Percentiles rank a stretch among this genome's conserved stretches.
Evolutionary conservation across 1,284 basidiomycete species (phyloP).

Genomic region (Sporisorium graminicola): DNA sequence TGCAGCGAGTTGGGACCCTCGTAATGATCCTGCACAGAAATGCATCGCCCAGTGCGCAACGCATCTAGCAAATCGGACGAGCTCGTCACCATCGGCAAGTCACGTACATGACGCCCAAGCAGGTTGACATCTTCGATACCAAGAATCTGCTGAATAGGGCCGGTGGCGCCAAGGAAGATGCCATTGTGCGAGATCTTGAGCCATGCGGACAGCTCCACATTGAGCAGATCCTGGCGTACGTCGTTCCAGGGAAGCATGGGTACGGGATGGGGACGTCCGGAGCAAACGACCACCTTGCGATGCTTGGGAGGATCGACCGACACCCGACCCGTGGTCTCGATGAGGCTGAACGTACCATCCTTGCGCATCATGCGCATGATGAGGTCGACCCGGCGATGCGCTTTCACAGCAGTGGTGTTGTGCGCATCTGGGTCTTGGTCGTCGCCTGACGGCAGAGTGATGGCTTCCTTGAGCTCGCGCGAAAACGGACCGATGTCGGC

Average conservation of each 20-base stretch:
- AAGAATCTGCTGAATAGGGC: constrained; percentile 45
- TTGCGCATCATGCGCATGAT: constrained; percentile 53
- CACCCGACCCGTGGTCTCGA: constrained; percentile 48
- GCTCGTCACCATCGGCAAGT: constrained; percentile 51
- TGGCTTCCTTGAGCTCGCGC: constrained; percentile 86
- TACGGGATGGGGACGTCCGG: constrained; percentile 45
- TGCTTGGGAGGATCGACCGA: constrained; percentile 54
- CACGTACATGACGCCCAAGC: constrained; percentile 45
- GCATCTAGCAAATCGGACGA: constrained; percentile 49
- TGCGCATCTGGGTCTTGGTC: constrained; percentile 25
- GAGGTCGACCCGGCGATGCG: constrained; percentile 37
- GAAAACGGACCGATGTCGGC: constrained; percentile 90
- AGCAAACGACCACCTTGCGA: constrained; percentile 52
- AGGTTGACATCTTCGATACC: constrained; percentile 49
- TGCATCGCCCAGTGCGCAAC: constrained; percentile 36
- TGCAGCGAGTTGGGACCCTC: constrained; percentile 10
- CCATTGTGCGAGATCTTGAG: constrained; percentile 53
- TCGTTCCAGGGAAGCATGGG: constrained; percentile 55
- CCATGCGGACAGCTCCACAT: constrained; percentile 38
- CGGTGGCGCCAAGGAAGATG: constrained; percentile 49
- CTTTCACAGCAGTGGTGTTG: constrained; percentile 36
- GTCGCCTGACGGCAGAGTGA: constrained; percentile 29
- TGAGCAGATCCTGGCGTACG: constrained; percentile 37
- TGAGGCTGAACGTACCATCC: constrained; percentile 40
- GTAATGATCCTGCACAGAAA: constrained; percentile 50